Base-by-base conservation (phyloP, 768 basidiomycete species). In the Sistotremastrum niveocremeum region DNA sequence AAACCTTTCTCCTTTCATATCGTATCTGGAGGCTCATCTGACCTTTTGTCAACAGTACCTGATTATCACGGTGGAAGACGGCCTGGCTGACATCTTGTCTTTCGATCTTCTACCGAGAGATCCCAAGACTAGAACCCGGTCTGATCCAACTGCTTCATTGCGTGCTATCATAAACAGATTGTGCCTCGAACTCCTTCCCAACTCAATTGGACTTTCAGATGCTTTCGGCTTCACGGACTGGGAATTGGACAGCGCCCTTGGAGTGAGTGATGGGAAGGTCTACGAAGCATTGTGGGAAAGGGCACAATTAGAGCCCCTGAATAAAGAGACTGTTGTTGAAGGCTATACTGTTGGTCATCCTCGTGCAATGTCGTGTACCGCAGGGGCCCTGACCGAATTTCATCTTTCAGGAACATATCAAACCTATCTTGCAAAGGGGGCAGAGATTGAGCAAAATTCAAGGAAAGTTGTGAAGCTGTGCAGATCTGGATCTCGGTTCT, bases 221-320 rank as follows among this genome's bases (percentile, higher is more conserved):
- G 76, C 80, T 3, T 84, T 87, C 56, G 79, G 76, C 0, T 82
- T 83, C 52, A 69, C 74, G 0, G 82, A 86, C 53, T 86, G 80
- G 78, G 75, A 83, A 44, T 62, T 86, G 11, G 73, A 84, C 20
- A 81, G 80, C 57, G 75, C 78, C 0, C 61, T 84, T 20, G 82
- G 82, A 1, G 73, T 76, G 2, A 68, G 68, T 44, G 67, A 77
- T 52, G 84, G 83, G 2, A 70, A 65, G 8, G 81, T 76, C 9
- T 86, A 85, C 46, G 74, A 85, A 45, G 67, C 71, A n/a, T 57
- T 85, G 7, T 80, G 78, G 74, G 62, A 70, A 32, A 61, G 71
- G 7, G 78, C 68, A 4, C 71, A 79, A 52, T 55, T 56, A 3
- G 79, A 82, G 46, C 81, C 81, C 0, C 56, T 83, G 41, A 84